These are phyloP conservation scores for Taiozyma sp. DNA, from an alignment of 1,139 yeast genomes.

Conservation along the genomic window DNA sequence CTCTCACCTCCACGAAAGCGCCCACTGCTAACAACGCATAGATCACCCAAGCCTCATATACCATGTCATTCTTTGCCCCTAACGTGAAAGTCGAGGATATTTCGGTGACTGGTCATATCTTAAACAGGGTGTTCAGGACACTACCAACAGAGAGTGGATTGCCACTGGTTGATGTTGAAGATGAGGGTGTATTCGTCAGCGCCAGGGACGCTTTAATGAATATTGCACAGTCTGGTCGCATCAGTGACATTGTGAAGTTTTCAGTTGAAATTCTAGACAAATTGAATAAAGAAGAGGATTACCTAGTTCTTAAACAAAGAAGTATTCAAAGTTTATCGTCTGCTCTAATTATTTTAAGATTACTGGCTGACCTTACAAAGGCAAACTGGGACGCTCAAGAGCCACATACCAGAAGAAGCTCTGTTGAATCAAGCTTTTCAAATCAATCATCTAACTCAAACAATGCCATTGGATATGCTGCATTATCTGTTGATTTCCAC, in stretches of 20 bases:
- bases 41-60: not conserved
- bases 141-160: constrained; percentile 21
- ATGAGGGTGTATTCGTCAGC: constrained; percentile 18
- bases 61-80: constrained; percentile 8
- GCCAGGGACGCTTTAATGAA: constrained; percentile 22
- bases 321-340: constrained; percentile 23
- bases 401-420: constrained; percentile 16
- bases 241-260: constrained; percentile 17
- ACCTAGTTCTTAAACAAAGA: constrained; percentile 25
- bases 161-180: constrained; percentile 24
- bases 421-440: constrained; percentile 21
- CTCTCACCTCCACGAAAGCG: not conserved
- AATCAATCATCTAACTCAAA: constrained; percentile 13
- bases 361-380: constrained; percentile 28
- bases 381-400: constrained; percentile 30
- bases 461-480: constrained; percentile 20
- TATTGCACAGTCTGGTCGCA: constrained; percentile 17
- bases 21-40: not conserved
- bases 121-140: constrained; percentile 15
- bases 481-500: constrained; percentile 24
- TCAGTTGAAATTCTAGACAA: constrained; percentile 15
- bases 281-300: constrained; percentile 21
- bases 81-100: constrained; percentile 6
- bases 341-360: constrained; percentile 25
- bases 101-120: constrained; percentile 19